Evolutionary conservation across 179 eudicot genomes (phyloP).

Genomic region (Patellifolia procumbens): DNA sequence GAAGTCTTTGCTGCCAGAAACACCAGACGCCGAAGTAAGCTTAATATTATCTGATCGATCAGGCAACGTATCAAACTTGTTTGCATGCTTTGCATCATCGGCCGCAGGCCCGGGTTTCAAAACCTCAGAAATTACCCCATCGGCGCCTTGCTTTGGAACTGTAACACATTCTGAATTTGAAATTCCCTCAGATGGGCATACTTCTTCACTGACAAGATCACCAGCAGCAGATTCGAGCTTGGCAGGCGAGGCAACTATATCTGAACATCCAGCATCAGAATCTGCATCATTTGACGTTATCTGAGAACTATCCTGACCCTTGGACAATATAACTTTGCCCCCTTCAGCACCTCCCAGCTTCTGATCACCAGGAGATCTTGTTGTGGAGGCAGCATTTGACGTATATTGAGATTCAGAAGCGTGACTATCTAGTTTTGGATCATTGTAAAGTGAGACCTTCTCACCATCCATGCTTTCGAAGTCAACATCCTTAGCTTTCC

Average conservation of each 20-base stretch:
- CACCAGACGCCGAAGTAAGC: slow-evolving; percentile 32
- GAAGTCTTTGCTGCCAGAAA: slow-evolving; percentile 26
- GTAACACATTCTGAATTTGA: slow-evolving; percentile 26
- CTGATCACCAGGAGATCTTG: slow-evolving; percentile 27
- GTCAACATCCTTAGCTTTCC: slow-evolving; percentile 43
- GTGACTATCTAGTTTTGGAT: slow-evolving; percentile 26
- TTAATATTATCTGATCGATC: slow-evolving; percentile 30
- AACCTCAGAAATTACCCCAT: slow-evolving; percentile 31
- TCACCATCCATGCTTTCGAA: slow-evolving; percentile 30
- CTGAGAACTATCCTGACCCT: slow-evolving; percentile 28
- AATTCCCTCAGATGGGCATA: slow-evolving; percentile 29
- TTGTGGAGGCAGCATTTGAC: slow-evolving; percentile 26
- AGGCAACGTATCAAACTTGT: slow-evolving; percentile 28
- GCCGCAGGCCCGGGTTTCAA: slow-evolving; percentile 21
- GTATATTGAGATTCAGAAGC: slow-evolving; percentile 29
- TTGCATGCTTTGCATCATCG: slow-evolving; percentile 32
- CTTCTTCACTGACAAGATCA: slow-evolving; percentile 27
- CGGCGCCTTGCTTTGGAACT: slow-evolving; percentile 26
- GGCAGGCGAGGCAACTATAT: slow-evolving; percentile 32
- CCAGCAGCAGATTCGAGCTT: slow-evolving; percentile 30
- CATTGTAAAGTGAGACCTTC: slow-evolving; percentile 28
- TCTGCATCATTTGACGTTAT: slow-evolving; percentile 23
- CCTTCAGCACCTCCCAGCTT: slow-evolving; percentile 31
- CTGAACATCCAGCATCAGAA: slow-evolving; percentile 29
- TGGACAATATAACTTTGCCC: slow-evolving; percentile 22